Evolutionary conservation across 2,329 filamentous ascomycete genomes (phyloP).

Genomic region (Venturia pyrina): DNA sequence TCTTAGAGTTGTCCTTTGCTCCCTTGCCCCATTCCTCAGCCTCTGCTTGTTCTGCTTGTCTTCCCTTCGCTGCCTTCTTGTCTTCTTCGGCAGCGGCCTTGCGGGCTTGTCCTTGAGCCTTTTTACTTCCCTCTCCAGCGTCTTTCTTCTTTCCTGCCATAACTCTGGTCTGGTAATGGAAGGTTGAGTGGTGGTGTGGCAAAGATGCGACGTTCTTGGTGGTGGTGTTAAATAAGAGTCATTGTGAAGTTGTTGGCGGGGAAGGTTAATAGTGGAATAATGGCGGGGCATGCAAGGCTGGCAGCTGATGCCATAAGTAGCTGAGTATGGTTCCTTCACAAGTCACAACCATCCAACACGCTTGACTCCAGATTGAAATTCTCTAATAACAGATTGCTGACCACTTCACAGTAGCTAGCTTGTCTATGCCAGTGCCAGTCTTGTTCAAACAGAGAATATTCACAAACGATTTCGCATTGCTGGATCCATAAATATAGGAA

Average conservation of each 20-base stretch:
- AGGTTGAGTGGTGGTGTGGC: not conserved
- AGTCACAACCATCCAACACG: too few relatives aligned
- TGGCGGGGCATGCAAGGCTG: not conserved
- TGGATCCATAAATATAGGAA: not conserved
- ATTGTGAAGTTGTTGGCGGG: not conserved
- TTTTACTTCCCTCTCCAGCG: slow-evolving; percentile 70
- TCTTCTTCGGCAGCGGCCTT: slow-evolving; percentile 80
- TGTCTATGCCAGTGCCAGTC: not conserved
- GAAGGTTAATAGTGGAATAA: not conserved
- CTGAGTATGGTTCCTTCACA: not conserved
- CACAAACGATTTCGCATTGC: not conserved
- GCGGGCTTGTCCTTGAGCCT: slow-evolving; percentile 77
- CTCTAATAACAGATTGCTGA: not conserved
- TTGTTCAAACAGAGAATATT: not conserved
- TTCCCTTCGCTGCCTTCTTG: slow-evolving; percentile 64
- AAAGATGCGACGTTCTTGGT: not conserved
- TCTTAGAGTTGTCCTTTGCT: slow-evolving; percentile 74
- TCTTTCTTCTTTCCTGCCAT: slow-evolving; percentile 44
- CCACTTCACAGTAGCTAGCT: too few relatives aligned
- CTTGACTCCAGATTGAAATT: too few relatives aligned
- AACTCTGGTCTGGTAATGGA: not conserved
- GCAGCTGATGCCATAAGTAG: not conserved
- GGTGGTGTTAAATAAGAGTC: not conserved
- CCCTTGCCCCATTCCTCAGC: slow-evolving; percentile 76
- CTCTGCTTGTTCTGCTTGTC: slow-evolving; percentile 57